A percentile compares a stretch with the other conserved stretches of the same genome.
phyloP scores from a whole-genome alignment of 768 basidiomycete genomes.

The Cystobasidium tubakii region DNA sequence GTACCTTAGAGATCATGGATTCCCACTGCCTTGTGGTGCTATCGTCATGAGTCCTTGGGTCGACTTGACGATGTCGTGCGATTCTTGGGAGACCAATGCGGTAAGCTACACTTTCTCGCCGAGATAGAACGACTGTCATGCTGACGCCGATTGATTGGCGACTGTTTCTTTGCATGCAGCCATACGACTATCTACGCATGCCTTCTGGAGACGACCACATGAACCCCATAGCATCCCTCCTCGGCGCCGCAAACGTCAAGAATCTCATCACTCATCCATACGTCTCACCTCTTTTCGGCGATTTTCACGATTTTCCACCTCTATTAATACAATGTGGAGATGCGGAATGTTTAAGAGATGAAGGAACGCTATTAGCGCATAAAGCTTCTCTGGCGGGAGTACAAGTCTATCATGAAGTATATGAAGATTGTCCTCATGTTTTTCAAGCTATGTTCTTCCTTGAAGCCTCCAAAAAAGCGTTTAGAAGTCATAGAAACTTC shows the following conservation, averaged over 20 bases:
- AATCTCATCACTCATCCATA: conserved; percentile 92
- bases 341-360: conserved; percentile 89
- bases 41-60: conserved; percentile 61
- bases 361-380: conserved; percentile 81
- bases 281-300: conserved; percentile 87
- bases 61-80: conserved; percentile 92
- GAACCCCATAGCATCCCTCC: conserved; percentile 88
- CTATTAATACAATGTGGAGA: conserved; percentile 87
- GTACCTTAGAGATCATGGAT: conserved; percentile 88
- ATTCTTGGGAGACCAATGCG: conserved; percentile 94
- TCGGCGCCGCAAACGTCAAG: conserved; percentile 56
- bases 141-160: too few relatives aligned
- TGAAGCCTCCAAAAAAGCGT: conserved; percentile 45
- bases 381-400: conserved; percentile 85
- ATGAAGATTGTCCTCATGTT: conserved; percentile 70
- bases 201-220: conserved; percentile 73
- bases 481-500: conserved; percentile 43
- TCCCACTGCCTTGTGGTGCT: conserved; percentile 73
- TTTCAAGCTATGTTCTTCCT: conserved; percentile 47
- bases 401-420: conserved; percentile 53
- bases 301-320: conserved; percentile 78
- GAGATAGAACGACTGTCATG: too few relatives aligned
- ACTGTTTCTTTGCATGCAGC: neutral
- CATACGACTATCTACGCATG: conserved; percentile 67
- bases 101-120: conserved; percentile 45